Evolutionary conservation across 1,139 yeast genomes (phyloP).

Genomic region (Suhomyces chickasaworum): DNA sequence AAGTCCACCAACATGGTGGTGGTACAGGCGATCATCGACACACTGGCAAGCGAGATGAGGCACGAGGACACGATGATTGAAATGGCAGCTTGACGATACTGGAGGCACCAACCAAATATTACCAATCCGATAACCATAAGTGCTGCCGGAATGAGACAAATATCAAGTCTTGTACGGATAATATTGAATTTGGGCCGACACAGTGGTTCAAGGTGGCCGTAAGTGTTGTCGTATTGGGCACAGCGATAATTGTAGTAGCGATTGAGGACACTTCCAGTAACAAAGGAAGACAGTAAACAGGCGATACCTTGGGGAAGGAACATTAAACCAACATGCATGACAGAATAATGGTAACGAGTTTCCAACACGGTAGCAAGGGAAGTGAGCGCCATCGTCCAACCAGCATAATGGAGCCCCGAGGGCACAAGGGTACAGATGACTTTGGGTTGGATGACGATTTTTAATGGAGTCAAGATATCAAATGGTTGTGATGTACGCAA

Average conservation of each 20-base stretch:
- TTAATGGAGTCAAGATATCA: conserved; percentile 33
- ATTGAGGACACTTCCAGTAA: conserved; percentile 33
- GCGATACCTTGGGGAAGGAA: conserved; percentile 44
- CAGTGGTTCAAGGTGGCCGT: conserved; percentile 16
- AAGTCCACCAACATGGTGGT: conserved; percentile 43
- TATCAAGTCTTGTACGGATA: conserved; percentile 30
- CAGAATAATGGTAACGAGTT: conserved; percentile 33
- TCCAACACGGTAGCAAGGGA: conserved; percentile 36
- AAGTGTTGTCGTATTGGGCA: conserved; percentile 21
- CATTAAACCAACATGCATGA: conserved; percentile 40
- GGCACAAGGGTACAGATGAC: conserved; percentile 33
- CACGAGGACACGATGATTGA: conserved; percentile 37
- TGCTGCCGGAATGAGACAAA: conserved; percentile 29
- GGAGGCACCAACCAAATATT: conserved; percentile 45
- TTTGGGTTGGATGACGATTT: conserved; percentile 27
- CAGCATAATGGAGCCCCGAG: conserved; percentile 37
- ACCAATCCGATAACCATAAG: conserved; percentile 31
- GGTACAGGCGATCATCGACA: conserved; percentile 31
- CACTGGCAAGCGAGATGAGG: conserved; percentile 31
- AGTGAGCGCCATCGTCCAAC: conserved; percentile 41
- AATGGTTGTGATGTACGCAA: conserved; percentile 23
- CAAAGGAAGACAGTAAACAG: conserved; percentile 34
- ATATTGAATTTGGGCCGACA: conserved; percentile 31
- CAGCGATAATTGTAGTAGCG: conserved; percentile 29
- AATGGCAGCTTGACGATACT: conserved; percentile 27